Base-by-base conservation (phyloP, 169 alveolate genomes). In the Perkinsus olseni region DNA sequence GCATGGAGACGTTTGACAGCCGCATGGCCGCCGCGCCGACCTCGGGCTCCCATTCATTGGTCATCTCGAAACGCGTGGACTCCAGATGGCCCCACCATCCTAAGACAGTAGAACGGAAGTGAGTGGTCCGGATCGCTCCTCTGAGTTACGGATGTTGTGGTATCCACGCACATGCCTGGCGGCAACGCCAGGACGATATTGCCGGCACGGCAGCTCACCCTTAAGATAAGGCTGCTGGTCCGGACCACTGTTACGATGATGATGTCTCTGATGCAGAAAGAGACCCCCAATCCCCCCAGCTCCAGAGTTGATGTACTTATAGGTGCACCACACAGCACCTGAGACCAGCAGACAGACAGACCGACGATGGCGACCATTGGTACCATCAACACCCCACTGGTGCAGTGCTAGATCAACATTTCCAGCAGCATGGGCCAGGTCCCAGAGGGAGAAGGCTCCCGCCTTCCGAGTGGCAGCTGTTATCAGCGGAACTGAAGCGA, bases 361-460 rank as follows among this genome's bases (percentile, higher is more conserved):
- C 62, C 6, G 24, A 45, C 17, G 62, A 20, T 21, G 45, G 34
- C 34, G 37, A 36, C 51, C 93, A 21, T n/a, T n/a, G n/a, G n/a
- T n/a, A n/a, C 51, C 93, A 90, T 92, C 93, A 82, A 92, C 93
- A 31, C 38, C 39, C 93, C 93, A 92, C 34, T 92, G 37, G 91
- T 92, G 93, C 39, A 92, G 93, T 0, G n/a, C 11, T 24, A 92
- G 93, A 13, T 74, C 91, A 37, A 92, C 90, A 40, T 92, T 92
- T 36, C 93, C 93, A 34, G 38, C 93, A 10, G 93, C 93, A 34
- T 92, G 93, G 51, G 93, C 93, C 0, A 38, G 74, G 28, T 92
- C 93, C 51, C 50, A 50, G 45, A 92, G 24, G 48, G 74, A 74
- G 38, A 36, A 1, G 37, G 38, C 93, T 45, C 62, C 62, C 24